Evolutionary conservation across 805 yeast species (phyloP).

Genomic region (Wickerhamiella brachini): DNA sequence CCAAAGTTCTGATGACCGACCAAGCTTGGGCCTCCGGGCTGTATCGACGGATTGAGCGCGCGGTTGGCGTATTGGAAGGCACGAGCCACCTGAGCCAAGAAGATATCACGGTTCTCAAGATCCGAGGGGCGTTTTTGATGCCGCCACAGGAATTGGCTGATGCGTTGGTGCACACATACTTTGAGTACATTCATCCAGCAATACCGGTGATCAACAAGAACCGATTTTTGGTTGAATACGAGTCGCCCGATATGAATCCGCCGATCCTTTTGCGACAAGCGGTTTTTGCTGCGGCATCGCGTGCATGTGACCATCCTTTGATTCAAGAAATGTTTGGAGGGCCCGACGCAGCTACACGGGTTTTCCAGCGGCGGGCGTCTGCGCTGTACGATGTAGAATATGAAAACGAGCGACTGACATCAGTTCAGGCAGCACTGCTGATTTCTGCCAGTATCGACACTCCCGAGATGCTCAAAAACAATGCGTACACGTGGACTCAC

Average conservation of each 20-base stretch:
- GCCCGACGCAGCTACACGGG: conserved; percentile 38
- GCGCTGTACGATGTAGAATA: conserved; percentile 57
- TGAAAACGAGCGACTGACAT: conserved; percentile 48
- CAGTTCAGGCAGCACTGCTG: conserved; percentile 47
- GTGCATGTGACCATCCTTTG: conserved; percentile 40
- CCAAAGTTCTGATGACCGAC: conserved; percentile 1
- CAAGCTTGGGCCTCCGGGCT: conserved; percentile 1
- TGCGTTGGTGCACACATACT: conserved; percentile 48
- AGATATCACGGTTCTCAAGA: conserved; percentile 48
- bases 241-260: conserved; percentile 48
- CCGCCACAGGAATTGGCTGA: conserved; percentile 48
- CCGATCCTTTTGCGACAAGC: conserved; percentile 57
- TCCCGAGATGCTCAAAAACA: conserved; percentile 53
- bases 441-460: conserved; percentile 65
- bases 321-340: conserved; percentile 12
- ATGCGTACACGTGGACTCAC: conserved; percentile 56
- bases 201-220: conserved; percentile 55
- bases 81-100: conserved; percentile 21
- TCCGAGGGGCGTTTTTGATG: conserved; percentile 56
- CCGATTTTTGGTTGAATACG: conserved; percentile 44
- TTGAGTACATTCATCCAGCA: conserved; percentile 50
- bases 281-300: conserved; percentile 53
- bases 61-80: background rate
- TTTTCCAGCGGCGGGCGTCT: conserved; percentile 59
- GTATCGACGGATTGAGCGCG: background rate